Evolutionary conservation across 1,139 yeast genomes (phyloP), one percentile per base, ranked within the genome.

Genomic region (Debaryomyces robertsiae): DNA sequence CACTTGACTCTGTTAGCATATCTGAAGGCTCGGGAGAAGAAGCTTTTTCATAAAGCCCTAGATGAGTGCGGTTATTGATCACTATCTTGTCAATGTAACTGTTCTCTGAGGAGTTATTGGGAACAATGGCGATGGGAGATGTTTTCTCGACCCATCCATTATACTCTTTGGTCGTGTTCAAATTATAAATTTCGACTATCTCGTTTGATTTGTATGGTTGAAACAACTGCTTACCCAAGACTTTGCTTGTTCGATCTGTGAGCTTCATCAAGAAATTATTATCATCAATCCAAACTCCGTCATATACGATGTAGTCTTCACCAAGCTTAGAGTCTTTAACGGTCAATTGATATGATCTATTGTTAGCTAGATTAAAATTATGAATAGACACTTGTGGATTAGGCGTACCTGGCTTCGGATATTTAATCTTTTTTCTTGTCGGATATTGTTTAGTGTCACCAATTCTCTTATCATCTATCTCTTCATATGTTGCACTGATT

Each of bases 331-430:
- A 57, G 33, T 55, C 57, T 22, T 60, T 60, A 11, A 55, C 49
- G 3, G 54, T 49, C 23, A 73, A 46, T 5, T 53, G 51, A 2
- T 45, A 46, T 17, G 25, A 28, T 6, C 50, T 32, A 7, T 54
- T 52, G 1, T 58, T 49, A 2, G 56, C 45, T 1, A 81, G 28
- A 32, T 75, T 64, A 50, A 76, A 79, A 35, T 73, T 62, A 47
- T 66, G 59, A 15, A 91, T 35, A 1, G 61, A 27, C 1, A 86
- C 73, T 14, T 61, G 54, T 0, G 98, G 98, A 54, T 86, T 86
- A 1, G 72, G 53, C 14, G 77, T 75, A 0, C 98, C 98, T 0
- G 97, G 95, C 58, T 88, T 90, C 3, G 98, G 98, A 60, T 93
- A 94, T 55, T 84, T 86, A 46, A 91, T 63, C 7, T 54, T 41